These are phyloP conservation scores for Lunularia cruciata DNA, from an alignment of 225 moss, liverwort and hornwort species.

Conservation along the genomic window DNA sequence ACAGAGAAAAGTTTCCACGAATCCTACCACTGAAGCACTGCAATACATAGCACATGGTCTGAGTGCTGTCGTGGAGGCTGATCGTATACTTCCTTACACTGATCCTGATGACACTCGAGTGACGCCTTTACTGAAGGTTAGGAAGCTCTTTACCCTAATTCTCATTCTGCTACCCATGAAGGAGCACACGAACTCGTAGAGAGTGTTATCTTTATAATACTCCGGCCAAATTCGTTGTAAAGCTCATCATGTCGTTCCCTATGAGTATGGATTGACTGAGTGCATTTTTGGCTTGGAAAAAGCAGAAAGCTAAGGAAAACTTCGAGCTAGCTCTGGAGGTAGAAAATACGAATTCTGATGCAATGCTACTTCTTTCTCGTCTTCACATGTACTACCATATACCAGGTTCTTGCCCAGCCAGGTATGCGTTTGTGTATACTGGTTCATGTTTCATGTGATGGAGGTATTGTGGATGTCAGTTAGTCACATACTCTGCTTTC, in stretches of 20 bases:
- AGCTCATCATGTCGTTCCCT: constrained; percentile 35
- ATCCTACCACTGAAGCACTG: constrained; percentile 57
- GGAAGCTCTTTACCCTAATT: too few relatives aligned
- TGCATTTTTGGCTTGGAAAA: not conserved
- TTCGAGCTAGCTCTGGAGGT: constrained; percentile 82
- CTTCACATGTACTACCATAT: constrained; percentile 90
- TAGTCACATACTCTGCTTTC: not conserved
- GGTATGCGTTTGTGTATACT: constrained; percentile 40
- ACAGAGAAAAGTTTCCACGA: constrained; percentile 30
- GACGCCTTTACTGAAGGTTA: constrained; percentile 80
- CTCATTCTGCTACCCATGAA: too few relatives aligned
- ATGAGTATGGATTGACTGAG: too few relatives aligned
- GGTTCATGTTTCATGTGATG: too few relatives aligned
- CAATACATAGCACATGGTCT: constrained; percentile 75
- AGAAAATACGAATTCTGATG: constrained; percentile 63
- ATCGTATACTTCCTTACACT: constrained; percentile 61
- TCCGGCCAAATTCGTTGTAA: too few relatives aligned
- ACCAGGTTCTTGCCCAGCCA: constrained; percentile 71
- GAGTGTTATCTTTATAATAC: too few relatives aligned
- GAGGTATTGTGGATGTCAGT: not conserved
- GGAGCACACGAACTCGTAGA: too few relatives aligned
- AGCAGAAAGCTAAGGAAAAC: constrained; percentile 86
- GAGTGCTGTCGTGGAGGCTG: constrained; percentile 64
- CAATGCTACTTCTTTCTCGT: constrained; percentile 78
- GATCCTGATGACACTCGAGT: constrained; percentile 72